These are phyloP conservation scores for Coccomyxa sp. DNA, from an alignment of 139 green algal species.

Conservation along the genomic window DNA sequence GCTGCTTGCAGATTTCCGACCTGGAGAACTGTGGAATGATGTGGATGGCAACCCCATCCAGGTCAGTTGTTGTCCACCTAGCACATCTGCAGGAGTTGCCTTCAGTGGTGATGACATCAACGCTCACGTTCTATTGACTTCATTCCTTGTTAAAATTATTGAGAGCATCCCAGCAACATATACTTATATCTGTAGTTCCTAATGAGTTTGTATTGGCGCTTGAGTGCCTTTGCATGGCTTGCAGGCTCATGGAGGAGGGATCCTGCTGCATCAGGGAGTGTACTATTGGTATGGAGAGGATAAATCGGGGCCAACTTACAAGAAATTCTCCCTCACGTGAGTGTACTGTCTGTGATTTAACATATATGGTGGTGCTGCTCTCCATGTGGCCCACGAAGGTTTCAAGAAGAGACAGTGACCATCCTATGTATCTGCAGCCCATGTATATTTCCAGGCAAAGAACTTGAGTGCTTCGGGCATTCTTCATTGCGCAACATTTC, in stretches of 20 bases:
- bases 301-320: slow-evolving; percentile 18
- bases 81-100: neutral
- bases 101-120: neutral
- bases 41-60: neutral
- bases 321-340: slow-evolving; percentile 3
- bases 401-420: neutral
- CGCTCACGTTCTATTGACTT: neutral
- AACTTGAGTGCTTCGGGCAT: neutral
- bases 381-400: neutral
- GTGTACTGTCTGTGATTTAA: neutral
- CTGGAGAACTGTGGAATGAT: neutral
- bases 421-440: neutral
- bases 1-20: neutral
- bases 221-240: neutral
- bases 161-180: neutral
- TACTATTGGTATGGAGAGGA: slow-evolving; percentile 41
- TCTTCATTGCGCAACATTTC: neutral
- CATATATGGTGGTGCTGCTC: neutral
- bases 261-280: slow-evolving; percentile 21
- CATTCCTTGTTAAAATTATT: neutral
- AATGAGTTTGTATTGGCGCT: neutral
- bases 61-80: neutral
- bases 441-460: neutral
- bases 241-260: slow-evolving; percentile 32
- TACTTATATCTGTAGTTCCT: neutral